A percentile compares a stretch with the other conserved stretches of the same genome.
Conservation (phyloP, 306 rosid genomes). For the Purshia tridentata region DNA sequence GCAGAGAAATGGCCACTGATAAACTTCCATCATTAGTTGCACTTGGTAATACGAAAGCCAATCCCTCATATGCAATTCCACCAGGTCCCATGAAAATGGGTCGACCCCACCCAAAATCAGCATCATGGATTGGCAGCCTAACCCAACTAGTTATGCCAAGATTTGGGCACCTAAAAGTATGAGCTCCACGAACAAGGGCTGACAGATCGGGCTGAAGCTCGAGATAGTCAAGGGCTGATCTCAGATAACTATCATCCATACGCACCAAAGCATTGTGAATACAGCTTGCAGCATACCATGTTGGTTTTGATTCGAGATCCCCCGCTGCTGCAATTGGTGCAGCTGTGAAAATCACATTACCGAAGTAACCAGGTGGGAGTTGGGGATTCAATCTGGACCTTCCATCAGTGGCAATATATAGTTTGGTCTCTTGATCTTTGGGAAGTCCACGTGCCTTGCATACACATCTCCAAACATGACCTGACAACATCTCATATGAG, state of each 20-base stretch:
- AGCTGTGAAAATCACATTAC: slow-evolving; percentile 83
- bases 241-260: slow-evolving; percentile 70
- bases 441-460: slow-evolving; percentile 73
- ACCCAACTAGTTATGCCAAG: slow-evolving; percentile 95
- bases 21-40: slow-evolving; percentile 43
- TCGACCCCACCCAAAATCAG: slow-evolving; percentile 96
- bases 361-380: slow-evolving; percentile 80
- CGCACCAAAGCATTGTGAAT: slow-evolving; percentile 61
- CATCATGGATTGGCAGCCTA: slow-evolving; percentile 85
- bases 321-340: slow-evolving; percentile 70
- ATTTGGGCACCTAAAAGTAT: slow-evolving; percentile 84
- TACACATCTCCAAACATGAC: slow-evolving; percentile 71
- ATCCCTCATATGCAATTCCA: slow-evolving; percentile 79
- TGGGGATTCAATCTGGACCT: slow-evolving; percentile 74
- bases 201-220: slow-evolving; percentile 86
- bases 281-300: slow-evolving; percentile 74
- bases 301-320: slow-evolving; percentile 67
- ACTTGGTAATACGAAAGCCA: slow-evolving; percentile 68
- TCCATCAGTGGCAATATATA: slow-evolving; percentile 88
- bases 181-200: slow-evolving; percentile 78
- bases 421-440: slow-evolving; percentile 67
- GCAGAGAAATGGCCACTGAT: slow-evolving; percentile 27
- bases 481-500: slow-evolving; percentile 80
- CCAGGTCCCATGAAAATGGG: slow-evolving; percentile 98
- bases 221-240: slow-evolving; percentile 78